Conservation (phyloP, 2,329 filamentous ascomycete species). For the Microcera coccophila region DNA sequence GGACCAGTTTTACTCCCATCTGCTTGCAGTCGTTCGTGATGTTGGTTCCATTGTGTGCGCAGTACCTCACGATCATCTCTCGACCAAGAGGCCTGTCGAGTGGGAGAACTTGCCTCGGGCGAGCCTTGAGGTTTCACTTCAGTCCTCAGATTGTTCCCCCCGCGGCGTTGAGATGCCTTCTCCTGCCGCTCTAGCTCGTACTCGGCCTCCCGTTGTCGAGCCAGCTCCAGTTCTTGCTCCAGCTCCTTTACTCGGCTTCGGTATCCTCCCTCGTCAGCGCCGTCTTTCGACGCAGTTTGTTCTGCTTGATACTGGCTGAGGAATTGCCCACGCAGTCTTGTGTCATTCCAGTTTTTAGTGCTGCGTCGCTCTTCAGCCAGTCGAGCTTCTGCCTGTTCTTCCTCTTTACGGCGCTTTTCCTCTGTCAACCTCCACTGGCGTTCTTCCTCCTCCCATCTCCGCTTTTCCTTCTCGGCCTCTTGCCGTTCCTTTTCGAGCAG, state of each 20-base stretch:
- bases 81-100: conserved; percentile 60
- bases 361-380: conserved; percentile 64
- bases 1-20: conserved; percentile 39
- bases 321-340: conserved; percentile 74
- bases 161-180: conserved; percentile 33
- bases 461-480: conserved; percentile 63
- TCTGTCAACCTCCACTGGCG: conserved; percentile 73
- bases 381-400: conserved; percentile 66
- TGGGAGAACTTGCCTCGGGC: conserved; percentile 33
- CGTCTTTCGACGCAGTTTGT: conserved; percentile 34
- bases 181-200: conserved; percentile 56
- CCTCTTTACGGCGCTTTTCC: conserved; percentile 65
- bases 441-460: conserved; percentile 75
- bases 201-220: conserved; percentile 60
- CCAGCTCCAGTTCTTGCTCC: conserved; percentile 64
- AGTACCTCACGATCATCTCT: conserved; percentile 62
- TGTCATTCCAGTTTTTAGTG: conserved; percentile 60
- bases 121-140: conserved; percentile 32
- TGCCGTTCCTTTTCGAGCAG: conserved; percentile 57
- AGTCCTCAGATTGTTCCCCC: conserved; percentile 13
- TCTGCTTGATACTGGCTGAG: conserved; percentile 82
- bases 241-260: conserved; percentile 72
- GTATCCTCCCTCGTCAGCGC: conserved; percentile 45
- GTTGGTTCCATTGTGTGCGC: conserved; percentile 49
- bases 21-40: conserved; percentile 27